phyloP scores from a whole-genome alignment of 1,284 basidiomycete genomes.

The Papiliotrema laurentii region DNA sequence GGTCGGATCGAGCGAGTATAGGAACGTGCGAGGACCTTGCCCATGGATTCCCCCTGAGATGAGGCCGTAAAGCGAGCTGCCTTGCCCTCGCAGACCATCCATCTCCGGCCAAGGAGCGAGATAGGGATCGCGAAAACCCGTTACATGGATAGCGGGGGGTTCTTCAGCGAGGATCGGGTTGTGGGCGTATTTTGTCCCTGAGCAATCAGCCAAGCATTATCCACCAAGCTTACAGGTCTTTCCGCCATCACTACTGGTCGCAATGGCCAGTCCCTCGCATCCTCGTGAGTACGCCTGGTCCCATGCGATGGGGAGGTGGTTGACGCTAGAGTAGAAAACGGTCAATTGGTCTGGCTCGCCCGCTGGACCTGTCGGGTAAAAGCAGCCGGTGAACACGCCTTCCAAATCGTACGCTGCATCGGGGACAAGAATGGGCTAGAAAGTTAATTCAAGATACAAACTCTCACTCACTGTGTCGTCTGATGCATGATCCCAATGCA shows the following conservation, averaged over 20 bases:
- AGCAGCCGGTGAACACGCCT: conserved; percentile 21
- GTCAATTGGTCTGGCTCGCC: conserved; percentile 1
- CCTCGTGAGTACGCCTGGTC: conserved; percentile 10
- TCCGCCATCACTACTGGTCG: conserved; percentile 12
- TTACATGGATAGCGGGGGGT: conserved; percentile 8
- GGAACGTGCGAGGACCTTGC: conserved; percentile 11
- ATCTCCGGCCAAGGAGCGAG: conserved; percentile 16
- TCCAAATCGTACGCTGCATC: conserved; percentile 12
- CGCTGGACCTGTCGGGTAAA: conserved; percentile 3
- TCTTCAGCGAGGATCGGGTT: conserved; percentile 15
- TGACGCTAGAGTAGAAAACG: conserved; percentile 13
- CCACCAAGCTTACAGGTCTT: conserved; percentile 10
- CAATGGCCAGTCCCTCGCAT: conserved; percentile 14
- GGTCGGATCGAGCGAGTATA: conserved; percentile 13
- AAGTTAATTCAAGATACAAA: conserved; percentile 2
- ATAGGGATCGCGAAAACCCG: conserved; percentile 21
- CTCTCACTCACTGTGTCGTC: conserved; percentile 2
- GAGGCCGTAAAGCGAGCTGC: conserved; percentile 11
- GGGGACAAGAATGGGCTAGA: conserved; percentile 9
- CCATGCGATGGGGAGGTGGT: conserved; percentile 7
- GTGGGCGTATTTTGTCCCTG: conserved; percentile 11
- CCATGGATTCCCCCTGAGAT: conserved; percentile 15
- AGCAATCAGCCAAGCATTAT: neutral
- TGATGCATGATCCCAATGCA: conserved; percentile 12
- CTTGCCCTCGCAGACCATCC: conserved; percentile 5